Evolutionary conservation across 139 green algal species (phyloP).

Genomic region (Coelastrella sp.): DNA sequence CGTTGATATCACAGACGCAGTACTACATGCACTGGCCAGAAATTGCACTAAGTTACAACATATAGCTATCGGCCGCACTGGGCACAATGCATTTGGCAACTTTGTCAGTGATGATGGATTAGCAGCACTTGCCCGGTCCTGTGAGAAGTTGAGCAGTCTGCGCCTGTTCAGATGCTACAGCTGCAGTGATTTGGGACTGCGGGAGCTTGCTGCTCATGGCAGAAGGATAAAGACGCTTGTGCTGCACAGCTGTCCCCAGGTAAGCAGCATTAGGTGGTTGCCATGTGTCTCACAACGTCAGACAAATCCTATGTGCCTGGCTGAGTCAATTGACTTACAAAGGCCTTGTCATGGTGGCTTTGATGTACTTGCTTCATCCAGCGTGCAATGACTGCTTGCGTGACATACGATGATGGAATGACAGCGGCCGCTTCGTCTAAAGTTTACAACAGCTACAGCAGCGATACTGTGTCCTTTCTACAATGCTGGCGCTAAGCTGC

Average conservation of each 20-base stretch:
- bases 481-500: not conserved
- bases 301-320: too few species aligned
- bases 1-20: constrained; percentile 41
- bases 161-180: constrained; percentile 44
- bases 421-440: too few species aligned
- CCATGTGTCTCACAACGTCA: too few species aligned
- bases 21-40: constrained; percentile 14
- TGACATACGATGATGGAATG: too few species aligned
- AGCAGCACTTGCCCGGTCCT: not conserved
- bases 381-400: too few species aligned
- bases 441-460: too few species aligned
- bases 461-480: too few species aligned
- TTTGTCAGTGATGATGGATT: constrained; percentile 34
- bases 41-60: constrained; percentile 11
- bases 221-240: constrained; percentile 19
- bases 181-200: constrained; percentile 37
- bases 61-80: constrained; percentile 36
- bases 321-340: too few species aligned
- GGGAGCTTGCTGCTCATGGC: not conserved
- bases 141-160: constrained; percentile 4
- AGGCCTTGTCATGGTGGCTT: too few species aligned
- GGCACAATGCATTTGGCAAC: constrained; percentile 45
- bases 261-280: not conserved
- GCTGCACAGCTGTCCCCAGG: constrained; percentile 48
- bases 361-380: too few species aligned